Evolutionary conservation across 495 filamentous ascomycete species (phyloP), one percentile per base, ranked within the genome.

Genomic region (Arthonia radiata): DNA sequence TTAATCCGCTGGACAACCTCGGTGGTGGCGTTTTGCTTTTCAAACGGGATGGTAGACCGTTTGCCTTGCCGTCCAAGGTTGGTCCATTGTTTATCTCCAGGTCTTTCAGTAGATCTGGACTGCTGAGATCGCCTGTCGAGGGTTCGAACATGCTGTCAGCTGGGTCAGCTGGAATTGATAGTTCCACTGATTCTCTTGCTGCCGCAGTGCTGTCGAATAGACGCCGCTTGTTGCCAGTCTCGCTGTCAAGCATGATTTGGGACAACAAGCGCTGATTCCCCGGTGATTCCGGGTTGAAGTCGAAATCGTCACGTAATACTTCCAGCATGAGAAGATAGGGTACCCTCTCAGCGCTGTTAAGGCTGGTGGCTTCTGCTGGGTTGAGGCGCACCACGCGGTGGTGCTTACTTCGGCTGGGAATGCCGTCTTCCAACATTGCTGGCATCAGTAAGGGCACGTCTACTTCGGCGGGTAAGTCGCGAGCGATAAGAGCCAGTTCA

Each of bases 141-240:
- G 72, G 72, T 43, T 79, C 72, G 37, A 79, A 76, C 14, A 78
- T 69, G 33, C 72, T 79, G 36, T 77, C 72, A n/a, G 54, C 50
- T n/a, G 45, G 46, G 27, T 57, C 50, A 27, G 32, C 26, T 34
- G 40, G 18, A 37, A 50, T 28, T 31, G 46, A 18, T 34, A 39
- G 49, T 32, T 43, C 43, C 26, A 31, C 23, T n/a, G 41, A 37
- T 43, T 36, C 27, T 14, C 54, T 40, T 13, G 50, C 38, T 5
- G 56, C 48, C 31, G 65, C 60, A 7, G 65, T 61, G 25, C 75
- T 50, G 42, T 79, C 72, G 31, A 79, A 79, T 25, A 77, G 57
- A 16, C 73, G 53, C 37, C 59, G 67, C 25, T 44, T 44, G 7
- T 7, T 6, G 7, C 53, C 45, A 13, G 52, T 54, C 13, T 60